Base-by-base conservation (phyloP, 2,329 filamentous ascomycete genomes). In the Fusarium sp. region DNA sequence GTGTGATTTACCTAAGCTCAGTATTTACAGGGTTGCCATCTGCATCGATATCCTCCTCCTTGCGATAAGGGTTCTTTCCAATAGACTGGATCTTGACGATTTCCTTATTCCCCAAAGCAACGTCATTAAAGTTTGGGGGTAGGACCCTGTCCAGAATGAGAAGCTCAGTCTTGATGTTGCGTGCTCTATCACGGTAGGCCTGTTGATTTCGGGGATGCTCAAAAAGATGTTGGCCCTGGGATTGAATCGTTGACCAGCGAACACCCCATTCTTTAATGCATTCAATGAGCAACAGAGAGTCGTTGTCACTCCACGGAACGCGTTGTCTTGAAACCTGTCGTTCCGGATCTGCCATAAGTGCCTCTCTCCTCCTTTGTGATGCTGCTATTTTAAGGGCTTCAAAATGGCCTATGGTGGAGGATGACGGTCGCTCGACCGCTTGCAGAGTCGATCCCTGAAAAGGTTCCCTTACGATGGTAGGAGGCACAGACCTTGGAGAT, bases 121-220 rank as follows among this genome's bases (percentile, higher is more conserved):
- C 83, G 7, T 78, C 74, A 66, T 89, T 85, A 62, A 88, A 89
- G 7, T 81, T 79, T 0, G 77, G 76, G 3, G 86, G 85, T 6
- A 89, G 77, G 12, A 78, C 40, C 4, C 61, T 65, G 71, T 88
- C 85, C 4, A 77, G 75, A 53, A 83, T 79, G 18, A 89, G 78
- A 47, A 85, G 81, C 32, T 85, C 82, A 37, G 86, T 84, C 78
- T 89, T 89, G 57, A 87, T 69, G 59, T 87, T 83, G 52, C 87
- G 83, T n/a, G 87, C 87, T 77, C 85, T 86, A 80, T 89, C 87
- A 9, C 87, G 85, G 60, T 86, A 81, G 7, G 85, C 84, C 75
- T 88, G 86, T 77, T 88, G 86, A 70, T 84, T 83, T 52, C 86
- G 84, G 3, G 74, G 74, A 18, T 77, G 69, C 45, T 85, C 79